A percentile compares a stretch with the other conserved stretches of the same genome.
Evolutionary conservation across 495 filamentous ascomycete species (phyloP).

Genomic region (Letharia columbiana): DNA sequence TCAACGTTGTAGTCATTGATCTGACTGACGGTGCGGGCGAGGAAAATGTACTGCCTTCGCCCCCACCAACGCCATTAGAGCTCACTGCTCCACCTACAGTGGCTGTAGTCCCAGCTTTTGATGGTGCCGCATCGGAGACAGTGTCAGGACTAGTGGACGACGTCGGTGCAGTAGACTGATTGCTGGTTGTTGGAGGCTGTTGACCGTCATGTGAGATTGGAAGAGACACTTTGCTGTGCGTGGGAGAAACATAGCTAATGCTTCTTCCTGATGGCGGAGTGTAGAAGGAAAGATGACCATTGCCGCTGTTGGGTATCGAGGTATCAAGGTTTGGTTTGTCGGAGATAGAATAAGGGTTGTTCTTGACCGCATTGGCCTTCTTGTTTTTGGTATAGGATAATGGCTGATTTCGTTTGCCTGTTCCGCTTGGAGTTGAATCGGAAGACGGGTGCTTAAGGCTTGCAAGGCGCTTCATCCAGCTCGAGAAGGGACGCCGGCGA

Average conservation of each 20-base stretch:
- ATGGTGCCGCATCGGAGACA: constrained; percentile 64
- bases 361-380: constrained; percentile 55
- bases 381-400: constrained; percentile 40
- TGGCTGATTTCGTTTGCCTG: constrained; percentile 40
- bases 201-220: constrained; percentile 50
- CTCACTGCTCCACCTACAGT: constrained; percentile 58
- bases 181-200: constrained; percentile 50
- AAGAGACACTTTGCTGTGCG: constrained; percentile 46
- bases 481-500: constrained; percentile 79
- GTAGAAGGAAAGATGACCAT: constrained; percentile 52
- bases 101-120: constrained; percentile 66
- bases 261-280: constrained; percentile 35
- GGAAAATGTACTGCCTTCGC: constrained; percentile 79
- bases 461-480: constrained; percentile 89
- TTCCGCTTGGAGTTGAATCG: constrained; percentile 40
- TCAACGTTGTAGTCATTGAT: constrained; percentile 88
- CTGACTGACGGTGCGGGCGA: constrained; percentile 86
- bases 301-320: constrained; percentile 36
- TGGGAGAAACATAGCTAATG: constrained; percentile 34
- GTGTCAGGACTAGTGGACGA: constrained; percentile 73
- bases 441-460: constrained; percentile 61
- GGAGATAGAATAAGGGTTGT: constrained; percentile 78
- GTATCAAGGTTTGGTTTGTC: constrained; percentile 37
- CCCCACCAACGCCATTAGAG: constrained; percentile 49
- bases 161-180: constrained; percentile 67